A percentile compares a stretch with the other conserved stretches of the same genome.
phyloP scores from a whole-genome alignment of 73 alveolate species.

The Loxodes magnus region DNA sequence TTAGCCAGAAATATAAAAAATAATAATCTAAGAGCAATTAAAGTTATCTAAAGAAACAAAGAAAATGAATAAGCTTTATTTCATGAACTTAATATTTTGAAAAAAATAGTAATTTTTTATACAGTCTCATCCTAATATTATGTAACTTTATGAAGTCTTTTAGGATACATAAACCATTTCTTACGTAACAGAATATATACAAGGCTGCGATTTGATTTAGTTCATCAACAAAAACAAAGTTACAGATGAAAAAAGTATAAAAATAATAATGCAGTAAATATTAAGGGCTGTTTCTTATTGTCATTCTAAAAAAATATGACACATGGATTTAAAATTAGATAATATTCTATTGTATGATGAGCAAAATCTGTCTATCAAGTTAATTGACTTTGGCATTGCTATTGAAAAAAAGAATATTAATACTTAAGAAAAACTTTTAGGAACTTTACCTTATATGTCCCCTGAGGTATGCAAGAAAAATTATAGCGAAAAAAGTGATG shows the following conservation, averaged over 20 bases:
- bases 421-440: not conserved
- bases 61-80: too few species aligned
- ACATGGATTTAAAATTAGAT: not conserved
- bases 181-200: not conserved
- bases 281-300: not conserved
- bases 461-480: not conserved
- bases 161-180: not conserved
- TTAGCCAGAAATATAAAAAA: too few species aligned
- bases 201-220: not conserved
- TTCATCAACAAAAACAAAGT: not conserved
- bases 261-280: not conserved
- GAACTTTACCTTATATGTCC: not conserved
- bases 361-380: not conserved
- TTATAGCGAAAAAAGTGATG: not conserved
- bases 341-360: not conserved
- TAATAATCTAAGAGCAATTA: too few species aligned
- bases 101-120: too few species aligned
- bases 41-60: too few species aligned
- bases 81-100: too few species aligned
- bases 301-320: not conserved
- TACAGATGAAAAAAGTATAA: not conserved
- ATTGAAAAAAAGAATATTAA: not conserved
- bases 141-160: not conserved
- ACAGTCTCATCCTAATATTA: not conserved
- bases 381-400: not conserved